These are phyloP conservation scores for Aspergillus hiratsukae DNA, from an alignment of 2,329 filamentous ascomycete species.

Conservation along the genomic window DNA sequence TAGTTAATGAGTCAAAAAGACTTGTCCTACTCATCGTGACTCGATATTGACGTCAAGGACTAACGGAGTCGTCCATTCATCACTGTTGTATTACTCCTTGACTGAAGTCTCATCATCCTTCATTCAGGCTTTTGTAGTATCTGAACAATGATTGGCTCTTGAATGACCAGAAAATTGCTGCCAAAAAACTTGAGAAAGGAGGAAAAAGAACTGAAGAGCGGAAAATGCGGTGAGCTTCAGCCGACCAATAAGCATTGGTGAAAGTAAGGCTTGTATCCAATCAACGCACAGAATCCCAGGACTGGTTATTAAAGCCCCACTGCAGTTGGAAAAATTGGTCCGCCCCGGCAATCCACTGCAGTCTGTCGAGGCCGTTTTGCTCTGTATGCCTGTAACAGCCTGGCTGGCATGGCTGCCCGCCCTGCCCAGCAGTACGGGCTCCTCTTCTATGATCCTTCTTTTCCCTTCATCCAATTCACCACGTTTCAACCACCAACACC, in stretches of 20 bases:
- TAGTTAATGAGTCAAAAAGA: background rate
- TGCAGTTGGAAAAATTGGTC: slow-evolving; percentile 24
- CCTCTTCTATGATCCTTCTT: slow-evolving; percentile 14
- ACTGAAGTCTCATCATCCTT: background rate
- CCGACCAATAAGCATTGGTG: slow-evolving; percentile 21
- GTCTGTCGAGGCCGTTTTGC: slow-evolving; percentile 10
- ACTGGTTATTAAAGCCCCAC: slow-evolving; percentile 17
- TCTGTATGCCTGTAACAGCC: slow-evolving; percentile 5
- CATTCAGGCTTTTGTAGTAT: background rate
- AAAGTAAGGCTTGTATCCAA: slow-evolving; percentile 19
- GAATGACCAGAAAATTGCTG: background rate
- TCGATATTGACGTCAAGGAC: background rate
- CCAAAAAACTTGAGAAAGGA: slow-evolving; percentile 10
- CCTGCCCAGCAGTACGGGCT: slow-evolving; percentile 3
- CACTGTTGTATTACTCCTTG: background rate
- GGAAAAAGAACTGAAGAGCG: slow-evolving; percentile 9
- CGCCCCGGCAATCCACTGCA: slow-evolving; percentile 10
- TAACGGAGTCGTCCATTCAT: background rate
- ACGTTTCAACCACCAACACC: background rate
- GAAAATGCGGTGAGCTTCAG: slow-evolving; percentile 32
- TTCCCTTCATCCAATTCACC: slow-evolving; percentile 8
- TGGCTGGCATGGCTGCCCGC: background rate
- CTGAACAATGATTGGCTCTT: slow-evolving; percentile 9
- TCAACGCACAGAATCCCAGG: slow-evolving; percentile 9
- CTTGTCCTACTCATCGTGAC: background rate